Base-by-base conservation (phyloP, 169 alveolate species). In the Perkinsus olseni region DNA sequence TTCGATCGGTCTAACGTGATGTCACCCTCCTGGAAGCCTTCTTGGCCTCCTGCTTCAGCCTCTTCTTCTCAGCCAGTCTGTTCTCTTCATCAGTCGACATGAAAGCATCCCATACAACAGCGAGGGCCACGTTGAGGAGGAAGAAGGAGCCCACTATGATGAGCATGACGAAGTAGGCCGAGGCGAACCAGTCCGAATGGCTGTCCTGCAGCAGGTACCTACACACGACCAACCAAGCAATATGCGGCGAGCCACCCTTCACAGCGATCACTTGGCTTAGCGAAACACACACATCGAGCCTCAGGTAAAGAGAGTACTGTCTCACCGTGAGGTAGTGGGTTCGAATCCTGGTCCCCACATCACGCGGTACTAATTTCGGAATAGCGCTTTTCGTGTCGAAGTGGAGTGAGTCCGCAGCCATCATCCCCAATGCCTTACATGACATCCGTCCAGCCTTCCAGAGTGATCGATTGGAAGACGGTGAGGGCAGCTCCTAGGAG, bases 361-460 rank as follows among this genome's bases (percentile, higher is more conserved):
- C n/a, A n/a, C n/a, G n/a, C n/a, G n/a, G n/a, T n/a, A n/a, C n/a
- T n/a, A n/a, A n/a, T n/a, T n/a, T n/a, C n/a, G n/a, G n/a, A n/a
- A n/a, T n/a, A n/a, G n/a, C n/a, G n/a, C n/a, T n/a, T n/a, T n/a
- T n/a, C n/a, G n/a, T n/a, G n/a, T n/a, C n/a, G n/a, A n/a, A n/a
- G n/a, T n/a, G n/a, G n/a, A n/a, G n/a, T n/a, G n/a, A 45, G 62
- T 45, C 24, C 62, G 62, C 17, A 45, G 17, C 6, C 24, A 45
- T 45, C 6, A 6, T 45, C 62, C 82, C 28, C 93, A 82, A n/a
- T n/a, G 92, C 51, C 93, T 39, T 94, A 95, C 97, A 96, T 96
- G 24, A 93, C 91, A 3, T 91, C 92, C 38, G 96, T 94, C 96
- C 97, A 96, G 0, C 97, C 97, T 91, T 94, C 96, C 37, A 96